Conservation (phyloP, 2,329 filamentous ascomycete genomes). For the Arthroderma uncinatum region DNA sequence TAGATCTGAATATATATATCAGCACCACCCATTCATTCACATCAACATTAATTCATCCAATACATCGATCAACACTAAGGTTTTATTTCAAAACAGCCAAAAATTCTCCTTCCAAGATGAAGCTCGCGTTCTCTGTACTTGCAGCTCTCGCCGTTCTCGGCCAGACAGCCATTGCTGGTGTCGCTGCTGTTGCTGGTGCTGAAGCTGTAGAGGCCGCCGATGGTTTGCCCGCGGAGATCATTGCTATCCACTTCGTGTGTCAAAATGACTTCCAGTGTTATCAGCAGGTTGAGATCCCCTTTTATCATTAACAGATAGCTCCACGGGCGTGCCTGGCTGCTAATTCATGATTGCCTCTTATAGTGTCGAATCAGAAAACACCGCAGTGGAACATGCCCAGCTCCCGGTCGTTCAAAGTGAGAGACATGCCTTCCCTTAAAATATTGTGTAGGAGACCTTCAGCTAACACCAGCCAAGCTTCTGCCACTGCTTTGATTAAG, state of each 20-base stretch:
- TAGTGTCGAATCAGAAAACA: not conserved
- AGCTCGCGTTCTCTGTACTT: not conserved
- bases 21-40: not conserved
- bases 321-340: too few species aligned
- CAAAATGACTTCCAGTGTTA: not conserved
- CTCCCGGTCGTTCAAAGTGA: not conserved
- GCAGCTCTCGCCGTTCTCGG: not conserved
- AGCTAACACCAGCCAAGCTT: not conserved
- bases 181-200: not conserved
- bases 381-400: not conserved
- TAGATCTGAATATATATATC: not conserved
- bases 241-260: not conserved
- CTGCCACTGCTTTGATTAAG: not conserved
- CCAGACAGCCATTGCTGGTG: conserved; percentile 1
- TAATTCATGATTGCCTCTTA: not conserved
- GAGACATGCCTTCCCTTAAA: not conserved
- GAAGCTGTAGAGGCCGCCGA: not conserved
- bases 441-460: not conserved
- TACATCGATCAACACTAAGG: not conserved
- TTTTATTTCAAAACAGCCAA: not conserved
- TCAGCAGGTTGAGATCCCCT: not conserved
- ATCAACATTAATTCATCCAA: not conserved
- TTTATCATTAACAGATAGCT: not conserved
- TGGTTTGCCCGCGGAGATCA: not conserved
- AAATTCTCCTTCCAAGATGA: not conserved